Evolutionary conservation across 2,329 filamentous ascomycete genomes (phyloP).

Genomic region (Pseudocercospora vitis): DNA sequence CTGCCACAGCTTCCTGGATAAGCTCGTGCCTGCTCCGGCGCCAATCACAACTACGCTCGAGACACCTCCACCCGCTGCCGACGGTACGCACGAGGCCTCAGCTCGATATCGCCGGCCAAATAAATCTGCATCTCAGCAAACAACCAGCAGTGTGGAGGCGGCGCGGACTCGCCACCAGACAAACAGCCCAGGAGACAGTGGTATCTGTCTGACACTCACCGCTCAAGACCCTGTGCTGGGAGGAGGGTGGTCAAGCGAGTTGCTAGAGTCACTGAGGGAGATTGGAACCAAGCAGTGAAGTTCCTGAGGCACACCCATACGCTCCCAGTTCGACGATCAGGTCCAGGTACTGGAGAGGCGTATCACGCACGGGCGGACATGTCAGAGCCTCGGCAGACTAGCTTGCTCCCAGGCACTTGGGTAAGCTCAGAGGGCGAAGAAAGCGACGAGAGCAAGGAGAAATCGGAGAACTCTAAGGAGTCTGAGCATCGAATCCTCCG

Average conservation of each 20-base stretch:
- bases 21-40: not conserved
- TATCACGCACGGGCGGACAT: not conserved
- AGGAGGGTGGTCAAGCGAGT: not conserved
- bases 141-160: not conserved
- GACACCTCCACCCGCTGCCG: not conserved
- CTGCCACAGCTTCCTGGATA: not conserved
- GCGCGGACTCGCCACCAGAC: not conserved
- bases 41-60: not conserved
- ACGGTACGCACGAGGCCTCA: not conserved
- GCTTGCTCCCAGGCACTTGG: not conserved
- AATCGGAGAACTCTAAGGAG: not conserved
- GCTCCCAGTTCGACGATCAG: not conserved
- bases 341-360: not conserved
- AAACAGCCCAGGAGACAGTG: not conserved
- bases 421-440: not conserved
- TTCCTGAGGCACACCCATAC: conserved; percentile 2
- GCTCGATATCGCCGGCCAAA: not conserved
- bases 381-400: not conserved
- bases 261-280: not conserved
- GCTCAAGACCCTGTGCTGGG: not conserved
- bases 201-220: not conserved
- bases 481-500: not conserved
- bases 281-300: not conserved
- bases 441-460: not conserved
- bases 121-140: not conserved